Evolutionary conservation across 768 basidiomycete genomes (phyloP).

Genomic region (Hebeloma cylindrosporum): DNA sequence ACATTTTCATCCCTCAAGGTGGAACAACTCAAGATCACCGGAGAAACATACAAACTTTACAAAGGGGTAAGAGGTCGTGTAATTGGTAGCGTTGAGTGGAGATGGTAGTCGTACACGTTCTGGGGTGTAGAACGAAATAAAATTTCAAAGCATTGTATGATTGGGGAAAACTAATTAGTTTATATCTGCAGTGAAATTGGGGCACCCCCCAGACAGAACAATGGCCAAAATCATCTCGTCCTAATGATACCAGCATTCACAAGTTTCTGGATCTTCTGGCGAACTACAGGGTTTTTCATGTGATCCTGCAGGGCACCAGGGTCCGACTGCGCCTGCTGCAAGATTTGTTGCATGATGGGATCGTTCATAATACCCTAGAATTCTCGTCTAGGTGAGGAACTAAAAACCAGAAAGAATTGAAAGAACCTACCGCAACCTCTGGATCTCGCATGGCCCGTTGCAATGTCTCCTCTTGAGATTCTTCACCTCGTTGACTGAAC

Average conservation of each 20-base stretch:
- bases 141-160: slow-evolving; percentile 3
- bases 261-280: slow-evolving; percentile 83
- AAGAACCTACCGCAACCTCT: slow-evolving; percentile 76
- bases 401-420: background rate
- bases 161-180: slow-evolving; percentile 15
- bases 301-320: slow-evolving; percentile 91
- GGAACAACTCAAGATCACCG: slow-evolving; percentile 77
- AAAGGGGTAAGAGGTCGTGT: slow-evolving; percentile 81
- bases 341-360: slow-evolving; percentile 90
- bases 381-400: slow-evolving; percentile 1
- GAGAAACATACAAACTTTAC: slow-evolving; percentile 86
- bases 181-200: slow-evolving; percentile 24
- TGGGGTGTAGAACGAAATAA: background rate
- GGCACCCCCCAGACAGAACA: slow-evolving; percentile 13
- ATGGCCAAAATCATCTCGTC: slow-evolving; percentile 55
- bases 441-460: slow-evolving; percentile 97
- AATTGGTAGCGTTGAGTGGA: slow-evolving; percentile 70
- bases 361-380: slow-evolving; percentile 79
- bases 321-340: slow-evolving; percentile 91
- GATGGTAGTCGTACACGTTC: slow-evolving; percentile 38
- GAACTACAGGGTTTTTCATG: slow-evolving; percentile 88
- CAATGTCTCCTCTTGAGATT: slow-evolving; percentile 91
- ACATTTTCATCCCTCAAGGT: slow-evolving; percentile 82
- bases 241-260: slow-evolving; percentile 92
- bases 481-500: slow-evolving; percentile 73